phyloP scores from a whole-genome alignment of 768 basidiomycete genomes.

The Pulveroboletus sp. region DNA sequence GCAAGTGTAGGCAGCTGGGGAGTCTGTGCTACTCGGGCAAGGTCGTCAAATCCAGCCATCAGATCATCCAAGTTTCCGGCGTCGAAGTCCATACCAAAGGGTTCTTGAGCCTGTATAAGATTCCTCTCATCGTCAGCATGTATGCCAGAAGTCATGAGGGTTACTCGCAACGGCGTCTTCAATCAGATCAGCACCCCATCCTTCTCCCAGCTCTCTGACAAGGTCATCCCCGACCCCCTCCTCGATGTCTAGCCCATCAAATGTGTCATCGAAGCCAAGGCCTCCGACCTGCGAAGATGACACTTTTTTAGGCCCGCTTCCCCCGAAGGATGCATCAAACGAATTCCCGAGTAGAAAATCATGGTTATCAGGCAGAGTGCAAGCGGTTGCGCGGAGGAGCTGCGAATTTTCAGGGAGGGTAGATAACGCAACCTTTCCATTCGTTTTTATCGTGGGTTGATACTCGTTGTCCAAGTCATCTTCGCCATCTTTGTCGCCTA shows the following conservation, averaged over 20 bases:
- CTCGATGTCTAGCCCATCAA: constrained; percentile 57
- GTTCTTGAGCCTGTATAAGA: constrained; percentile 18
- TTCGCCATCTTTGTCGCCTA: constrained; percentile 13
- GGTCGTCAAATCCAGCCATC: constrained; percentile 2
- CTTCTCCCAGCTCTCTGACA: constrained; percentile 70
- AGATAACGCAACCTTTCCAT: constrained; percentile 26
- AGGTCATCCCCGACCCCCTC: constrained; percentile 70
- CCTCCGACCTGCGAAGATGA: constrained; percentile 58
- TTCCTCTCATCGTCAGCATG: constrained; percentile 12
- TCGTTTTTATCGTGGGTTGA: constrained; percentile 36
- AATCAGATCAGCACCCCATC: constrained; percentile 46
- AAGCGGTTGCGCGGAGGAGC: constrained; percentile 45
- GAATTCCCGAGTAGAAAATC: constrained; percentile 65
- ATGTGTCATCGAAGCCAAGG: constrained; percentile 53
- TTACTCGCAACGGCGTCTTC: constrained; percentile 16
- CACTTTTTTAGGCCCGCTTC: constrained; percentile 29
- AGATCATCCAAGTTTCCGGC: constrained; percentile 27
- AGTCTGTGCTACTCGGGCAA: neutral
- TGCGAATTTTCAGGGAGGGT: constrained; percentile 36
- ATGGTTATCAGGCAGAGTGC: constrained; percentile 72
- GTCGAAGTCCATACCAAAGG: constrained; percentile 12
- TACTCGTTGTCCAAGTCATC: constrained; percentile 51
- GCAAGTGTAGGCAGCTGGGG: neutral
- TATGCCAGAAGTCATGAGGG: neutral
- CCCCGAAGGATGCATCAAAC: constrained; percentile 59